Conservation (phyloP, 345 rosid species). For the Boechera stricta region DNA sequence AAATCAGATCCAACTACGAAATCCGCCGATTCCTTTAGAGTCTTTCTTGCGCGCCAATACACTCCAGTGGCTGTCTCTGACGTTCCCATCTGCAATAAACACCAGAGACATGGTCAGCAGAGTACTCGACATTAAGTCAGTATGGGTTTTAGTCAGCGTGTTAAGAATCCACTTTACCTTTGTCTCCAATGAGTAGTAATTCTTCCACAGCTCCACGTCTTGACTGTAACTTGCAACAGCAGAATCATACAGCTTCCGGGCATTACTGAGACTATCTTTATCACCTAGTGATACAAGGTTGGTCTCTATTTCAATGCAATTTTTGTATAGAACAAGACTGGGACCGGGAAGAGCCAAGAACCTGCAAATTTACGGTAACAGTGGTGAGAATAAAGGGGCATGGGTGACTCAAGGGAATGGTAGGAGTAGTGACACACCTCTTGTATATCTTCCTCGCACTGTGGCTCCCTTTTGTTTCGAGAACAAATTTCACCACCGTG, state of each 20-base stretch:
- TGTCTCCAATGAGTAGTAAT: conserved; percentile 71
- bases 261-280: conserved; percentile 61
- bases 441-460: conserved; percentile 68
- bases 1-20: conserved; percentile 39
- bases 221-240: conserved; percentile 73
- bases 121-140: background rate
- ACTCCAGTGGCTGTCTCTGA: conserved; percentile 75
- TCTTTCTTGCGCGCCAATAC: conserved; percentile 80
- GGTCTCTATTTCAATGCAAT: conserved; percentile 81
- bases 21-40: conserved; percentile 52
- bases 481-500: conserved; percentile 59
- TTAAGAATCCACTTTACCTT: conserved; percentile 53
- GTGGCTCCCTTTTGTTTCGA: conserved; percentile 67
- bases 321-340: conserved; percentile 62
- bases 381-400: conserved; percentile 13
- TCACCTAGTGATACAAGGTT: conserved; percentile 64
- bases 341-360: conserved; percentile 85
- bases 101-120: conserved; percentile 13
- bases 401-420: background rate
- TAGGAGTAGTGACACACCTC: conserved; percentile 53
- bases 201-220: conserved; percentile 69
- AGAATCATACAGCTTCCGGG: conserved; percentile 76
- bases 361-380: conserved; percentile 49
- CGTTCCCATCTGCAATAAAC: conserved; percentile 73
- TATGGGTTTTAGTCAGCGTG: conserved; percentile 7